Evolutionary conservation across 2,329 filamentous ascomycete genomes (phyloP).

Genomic region (Neoscytalidium dimidiatum): DNA sequence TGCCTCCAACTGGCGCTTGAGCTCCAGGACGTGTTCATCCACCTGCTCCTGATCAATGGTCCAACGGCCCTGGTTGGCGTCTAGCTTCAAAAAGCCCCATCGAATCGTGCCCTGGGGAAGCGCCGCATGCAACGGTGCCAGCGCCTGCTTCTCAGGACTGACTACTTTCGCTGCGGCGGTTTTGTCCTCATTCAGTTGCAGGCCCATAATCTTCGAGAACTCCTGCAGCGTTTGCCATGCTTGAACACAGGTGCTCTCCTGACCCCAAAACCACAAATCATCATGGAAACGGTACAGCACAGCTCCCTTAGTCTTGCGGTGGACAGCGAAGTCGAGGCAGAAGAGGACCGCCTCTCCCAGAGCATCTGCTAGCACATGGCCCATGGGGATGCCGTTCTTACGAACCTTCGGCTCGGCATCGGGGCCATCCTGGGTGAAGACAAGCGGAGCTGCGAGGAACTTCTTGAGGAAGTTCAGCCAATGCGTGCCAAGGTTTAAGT

Average conservation of each 20-base stretch:
- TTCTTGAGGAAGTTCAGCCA: constrained; percentile 33
- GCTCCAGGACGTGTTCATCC: constrained; percentile 60
- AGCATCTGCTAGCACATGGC: constrained; percentile 60
- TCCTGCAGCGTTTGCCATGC: constrained; percentile 61
- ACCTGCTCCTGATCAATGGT: constrained; percentile 62
- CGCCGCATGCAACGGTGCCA: constrained; percentile 24
- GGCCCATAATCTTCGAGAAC: constrained; percentile 59
- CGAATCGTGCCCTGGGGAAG: constrained; percentile 57
- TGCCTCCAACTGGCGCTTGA: constrained; percentile 58
- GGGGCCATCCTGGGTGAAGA: constrained; percentile 57
- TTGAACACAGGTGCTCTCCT: constrained; percentile 53
- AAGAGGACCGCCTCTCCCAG: constrained; percentile 65
- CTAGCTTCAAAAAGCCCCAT: constrained; percentile 63
- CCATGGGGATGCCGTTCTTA: constrained; percentile 60
- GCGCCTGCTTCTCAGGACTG: constrained; percentile 26
- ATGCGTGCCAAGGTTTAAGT: constrained; percentile 29
- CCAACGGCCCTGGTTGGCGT: constrained; percentile 56
- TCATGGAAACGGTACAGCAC: constrained; percentile 65
- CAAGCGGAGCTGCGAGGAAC: constrained; percentile 58
- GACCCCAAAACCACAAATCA: constrained; percentile 68
- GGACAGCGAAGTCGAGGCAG: constrained; percentile 66
- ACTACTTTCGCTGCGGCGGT: constrained; percentile 54
- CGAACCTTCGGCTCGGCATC: constrained; percentile 47
- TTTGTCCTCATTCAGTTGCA: constrained; percentile 60
- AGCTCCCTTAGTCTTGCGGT: constrained; percentile 55